Percentiles rank a stretch among this genome's conserved stretches.
phyloP scores from a whole-genome alignment of 139 green algal species.

The Limnomonas spitsbergensis region DNA sequence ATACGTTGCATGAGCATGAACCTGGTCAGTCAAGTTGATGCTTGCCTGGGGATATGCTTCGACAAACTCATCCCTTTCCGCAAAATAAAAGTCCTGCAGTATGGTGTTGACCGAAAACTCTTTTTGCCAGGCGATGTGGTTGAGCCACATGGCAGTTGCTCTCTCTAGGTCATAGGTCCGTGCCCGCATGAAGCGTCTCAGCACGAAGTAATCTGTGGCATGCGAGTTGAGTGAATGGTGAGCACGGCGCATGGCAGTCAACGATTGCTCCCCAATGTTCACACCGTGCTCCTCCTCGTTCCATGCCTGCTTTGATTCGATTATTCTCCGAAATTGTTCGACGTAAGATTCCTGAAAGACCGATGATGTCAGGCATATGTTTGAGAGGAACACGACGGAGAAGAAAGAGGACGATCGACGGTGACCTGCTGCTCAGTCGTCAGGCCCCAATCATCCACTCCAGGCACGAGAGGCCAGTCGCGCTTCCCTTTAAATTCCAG shows the following conservation, averaged over 20 bases:
- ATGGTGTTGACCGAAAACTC: constrained; percentile 70
- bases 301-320: constrained; percentile 29
- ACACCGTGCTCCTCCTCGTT: constrained; percentile 40
- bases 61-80: constrained; percentile 84
- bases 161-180: constrained; percentile 59
- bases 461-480: constrained; percentile 5
- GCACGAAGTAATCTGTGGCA: constrained; percentile 47
- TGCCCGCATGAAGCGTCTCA: constrained; percentile 59
- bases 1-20: no score
- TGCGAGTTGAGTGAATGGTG: background rate
- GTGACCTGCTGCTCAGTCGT: constrained; percentile 44
- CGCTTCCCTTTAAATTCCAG: constrained; percentile 22
- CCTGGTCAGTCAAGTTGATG: background rate
- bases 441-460: constrained; percentile 52
- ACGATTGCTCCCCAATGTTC: background rate
- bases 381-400: background rate
- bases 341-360: constrained; percentile 50
- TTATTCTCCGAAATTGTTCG: constrained; percentile 45
- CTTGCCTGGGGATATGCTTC: constrained; percentile 77
- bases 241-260: background rate
- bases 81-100: constrained; percentile 83
- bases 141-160: constrained; percentile 51
- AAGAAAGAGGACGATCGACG: background rate
- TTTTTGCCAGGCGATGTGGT: constrained; percentile 50
- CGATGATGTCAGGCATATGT: no score